phyloP scores from a whole-genome alignment of 108 stramenopile species.

The Cyclotella atomus region DNA sequence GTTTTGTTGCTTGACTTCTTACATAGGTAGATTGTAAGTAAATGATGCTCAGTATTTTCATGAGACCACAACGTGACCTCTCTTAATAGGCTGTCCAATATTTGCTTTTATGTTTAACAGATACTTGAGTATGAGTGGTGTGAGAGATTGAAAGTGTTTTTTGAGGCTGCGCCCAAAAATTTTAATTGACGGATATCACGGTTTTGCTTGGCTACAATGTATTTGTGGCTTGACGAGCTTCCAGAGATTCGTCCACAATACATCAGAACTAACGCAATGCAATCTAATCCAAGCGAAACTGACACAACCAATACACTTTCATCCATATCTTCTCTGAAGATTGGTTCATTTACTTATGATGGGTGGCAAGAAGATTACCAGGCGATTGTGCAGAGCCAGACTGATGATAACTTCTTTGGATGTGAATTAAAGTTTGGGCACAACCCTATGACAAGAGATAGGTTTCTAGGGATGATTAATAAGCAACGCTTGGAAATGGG shows the following conservation, averaged over 20 bases:
- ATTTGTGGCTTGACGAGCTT: not conserved
- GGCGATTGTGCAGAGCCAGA: not conserved
- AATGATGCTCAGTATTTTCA: too few species aligned
- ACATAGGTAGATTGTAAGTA: too few species aligned
- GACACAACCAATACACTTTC: not conserved
- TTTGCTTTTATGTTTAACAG: too few species aligned
- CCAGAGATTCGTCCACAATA: too few species aligned
- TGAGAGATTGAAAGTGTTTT: too few species aligned
- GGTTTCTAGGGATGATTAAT: slow-evolving; percentile 21
- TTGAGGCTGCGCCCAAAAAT: not conserved
- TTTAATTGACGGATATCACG: not conserved
- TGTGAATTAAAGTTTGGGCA: not conserved
- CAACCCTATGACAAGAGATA: not conserved
- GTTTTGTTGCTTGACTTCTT: too few species aligned
- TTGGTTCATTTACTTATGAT: slow-evolving; percentile 5
- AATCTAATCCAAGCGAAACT: too few species aligned
- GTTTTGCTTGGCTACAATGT: not conserved
- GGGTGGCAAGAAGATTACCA: slow-evolving; percentile 25
- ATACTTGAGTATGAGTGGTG: not conserved
- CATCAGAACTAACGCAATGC: not conserved
- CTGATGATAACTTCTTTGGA: not conserved
- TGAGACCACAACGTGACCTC: too few species aligned
- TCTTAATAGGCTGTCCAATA: too few species aligned
- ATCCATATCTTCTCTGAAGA: not conserved
- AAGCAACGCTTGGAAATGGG: slow-evolving; percentile 14